A percentile compares a stretch with the other conserved stretches of the same genome.
Conservation (phyloP, 2,329 filamentous ascomycete species). For the Blastomyces emzantsi region DNA sequence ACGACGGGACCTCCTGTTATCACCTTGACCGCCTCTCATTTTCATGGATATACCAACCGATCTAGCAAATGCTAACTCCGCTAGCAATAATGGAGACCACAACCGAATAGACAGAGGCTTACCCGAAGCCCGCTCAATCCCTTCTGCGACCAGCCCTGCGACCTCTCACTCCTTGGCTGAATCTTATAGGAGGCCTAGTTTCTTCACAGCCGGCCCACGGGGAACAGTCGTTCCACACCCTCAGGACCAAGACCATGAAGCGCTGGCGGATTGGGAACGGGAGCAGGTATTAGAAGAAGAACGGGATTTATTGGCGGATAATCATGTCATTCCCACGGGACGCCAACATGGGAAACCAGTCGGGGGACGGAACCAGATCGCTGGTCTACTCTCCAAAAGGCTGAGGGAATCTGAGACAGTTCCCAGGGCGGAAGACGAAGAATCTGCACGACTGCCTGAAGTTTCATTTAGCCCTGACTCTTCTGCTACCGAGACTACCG, state of each 20-base stretch:
- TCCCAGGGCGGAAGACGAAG: slow-evolving; percentile 17
- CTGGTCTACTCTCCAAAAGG: slow-evolving; percentile 11
- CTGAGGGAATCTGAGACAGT: slow-evolving; percentile 13
- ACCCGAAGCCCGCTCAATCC: slow-evolving; percentile 34
- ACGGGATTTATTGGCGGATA: slow-evolving; percentile 50
- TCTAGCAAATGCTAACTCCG: not conserved
- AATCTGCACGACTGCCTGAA: slow-evolving; percentile 11
- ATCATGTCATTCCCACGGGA: slow-evolving; percentile 49
- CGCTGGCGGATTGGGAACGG: slow-evolving; percentile 45
- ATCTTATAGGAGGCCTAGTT: slow-evolving; percentile 67
- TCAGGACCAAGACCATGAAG: slow-evolving; percentile 37
- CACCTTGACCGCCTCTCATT: not conserved
- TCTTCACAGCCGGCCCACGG: slow-evolving; percentile 62
- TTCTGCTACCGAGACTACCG: slow-evolving; percentile 39
- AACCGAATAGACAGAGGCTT: slow-evolving; percentile 26
- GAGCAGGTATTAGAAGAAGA: slow-evolving; percentile 49
- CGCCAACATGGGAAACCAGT: slow-evolving; percentile 23
- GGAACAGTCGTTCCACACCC: slow-evolving; percentile 55
- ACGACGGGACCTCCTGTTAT: not conserved
- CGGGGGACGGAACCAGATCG: slow-evolving; percentile 20
- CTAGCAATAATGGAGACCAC: not conserved
- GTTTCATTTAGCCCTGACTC: not conserved
- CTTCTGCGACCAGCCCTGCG: slow-evolving; percentile 32
- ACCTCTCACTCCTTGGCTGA: slow-evolving; percentile 46
- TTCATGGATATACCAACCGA: not conserved